Evolutionary conservation across 2,329 filamentous ascomycete species (phyloP), one percentile per base, ranked within the genome.

Genomic region (Hortaea sp.): DNA sequence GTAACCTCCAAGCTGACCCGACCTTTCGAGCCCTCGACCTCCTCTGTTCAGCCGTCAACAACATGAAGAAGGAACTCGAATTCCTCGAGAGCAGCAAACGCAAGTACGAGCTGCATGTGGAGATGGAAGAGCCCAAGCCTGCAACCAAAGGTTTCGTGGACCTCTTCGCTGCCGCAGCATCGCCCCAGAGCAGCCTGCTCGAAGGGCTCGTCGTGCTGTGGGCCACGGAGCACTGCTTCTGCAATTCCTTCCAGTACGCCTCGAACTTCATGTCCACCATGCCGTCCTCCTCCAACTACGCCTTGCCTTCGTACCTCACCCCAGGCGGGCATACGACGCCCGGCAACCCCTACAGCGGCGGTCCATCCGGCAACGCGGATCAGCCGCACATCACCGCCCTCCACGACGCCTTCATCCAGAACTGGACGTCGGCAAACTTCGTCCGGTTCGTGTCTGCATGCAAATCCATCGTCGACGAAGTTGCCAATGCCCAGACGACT

Each of bases 161-260:
- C 57, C 64, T 79, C 13, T 75, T 85, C 4, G 75, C 79, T 46
- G 73, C 70, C n/a, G 73, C 72, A 4, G 70, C 76, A 9, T 71
- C 71, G 43, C 66, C 72, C 0, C 70, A 68, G 6, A 68, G 69
- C 2, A 72, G 66, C 1, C 60, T 85, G 57, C 66, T 88, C 2
- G 82, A 88, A 60, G 82, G 81, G 5, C 70, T 86, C 50, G 75
- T 86, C 2, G 73, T 85, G n/a, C 75, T 88, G 27, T 89, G 83
- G 80, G 80, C 79, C n/a, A 87, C 82, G 1, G 85, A 90, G 65
- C 78, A 74, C 52, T 69, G 65, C 57, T 73, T 72, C 50, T 68
- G 68, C 44, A 62, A 61, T 37, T 71, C 71, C 29, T 74, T 71
- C 70, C 64, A 68, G 47, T 72, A 73, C 46, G 70, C 71, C 39